phyloP scores from a whole-genome alignment of 1,284 basidiomycete species.

The Fereydounia khargensis region DNA sequence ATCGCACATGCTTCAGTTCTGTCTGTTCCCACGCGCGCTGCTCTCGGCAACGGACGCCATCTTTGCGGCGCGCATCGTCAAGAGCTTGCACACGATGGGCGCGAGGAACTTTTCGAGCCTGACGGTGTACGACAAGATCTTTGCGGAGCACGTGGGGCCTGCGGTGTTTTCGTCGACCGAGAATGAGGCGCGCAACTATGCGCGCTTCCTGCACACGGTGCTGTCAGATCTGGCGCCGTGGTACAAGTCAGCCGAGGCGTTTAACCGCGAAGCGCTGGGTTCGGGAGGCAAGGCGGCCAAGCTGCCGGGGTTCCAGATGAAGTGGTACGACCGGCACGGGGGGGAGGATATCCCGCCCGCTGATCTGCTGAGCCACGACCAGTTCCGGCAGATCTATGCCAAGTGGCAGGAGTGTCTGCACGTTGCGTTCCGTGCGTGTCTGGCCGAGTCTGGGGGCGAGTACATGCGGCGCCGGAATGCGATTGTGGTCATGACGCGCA shows the following conservation, averaged over 20 bases:
- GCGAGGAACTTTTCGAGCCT: conserved; percentile 84
- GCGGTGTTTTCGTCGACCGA: conserved; percentile 90
- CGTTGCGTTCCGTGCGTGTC: conserved; percentile 42
- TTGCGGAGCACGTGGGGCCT: conserved; percentile 62
- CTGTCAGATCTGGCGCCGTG: conserved; percentile 74
- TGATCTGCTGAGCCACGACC: conserved; percentile 69
- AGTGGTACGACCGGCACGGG: conserved; percentile 35
- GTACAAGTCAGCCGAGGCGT: conserved; percentile 67
- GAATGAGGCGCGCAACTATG: conserved; percentile 92
- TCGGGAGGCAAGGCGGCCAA: too few relatives aligned
- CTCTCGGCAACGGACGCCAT: conserved; percentile 94
- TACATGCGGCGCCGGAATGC: conserved; percentile 55
- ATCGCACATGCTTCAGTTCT: conserved; percentile 73
- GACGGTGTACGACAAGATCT: conserved; percentile 77
- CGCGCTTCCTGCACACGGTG: conserved; percentile 71
- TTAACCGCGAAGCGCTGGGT: conserved; percentile 60
- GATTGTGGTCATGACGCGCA: conserved; percentile 52
- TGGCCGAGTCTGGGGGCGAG: conserved; percentile 41
- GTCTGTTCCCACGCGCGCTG: conserved; percentile 85
- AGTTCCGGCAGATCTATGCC: conserved; percentile 70
- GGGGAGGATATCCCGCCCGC: conserved; percentile 60
- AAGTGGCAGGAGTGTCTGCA: conserved; percentile 79
- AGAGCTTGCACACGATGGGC: conserved; percentile 78
- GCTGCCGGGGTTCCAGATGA: conserved; percentile 51
- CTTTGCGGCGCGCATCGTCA: conserved; percentile 87